Evolutionary conservation across 2,329 filamentous ascomycete species (phyloP), one percentile per base, ranked within the genome.

Genomic region (Cladosporium cucumerinum): DNA sequence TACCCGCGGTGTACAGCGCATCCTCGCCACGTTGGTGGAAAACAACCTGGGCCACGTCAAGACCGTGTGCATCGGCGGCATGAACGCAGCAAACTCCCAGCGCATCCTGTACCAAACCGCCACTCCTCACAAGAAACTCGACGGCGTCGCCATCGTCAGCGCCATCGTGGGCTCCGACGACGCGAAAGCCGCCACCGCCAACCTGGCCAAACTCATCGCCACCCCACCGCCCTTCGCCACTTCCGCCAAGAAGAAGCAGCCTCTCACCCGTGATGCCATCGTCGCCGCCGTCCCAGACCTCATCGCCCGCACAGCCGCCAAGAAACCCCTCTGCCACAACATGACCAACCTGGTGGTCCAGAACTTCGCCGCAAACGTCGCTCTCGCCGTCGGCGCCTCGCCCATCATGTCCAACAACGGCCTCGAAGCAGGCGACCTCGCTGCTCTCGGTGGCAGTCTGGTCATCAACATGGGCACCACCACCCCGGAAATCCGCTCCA

Each of bases 311-410:
- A 84, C 97, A 57, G 85, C 85, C 5, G 76, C 81, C 2, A 82
- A 79, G 51, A 88, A 85, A 64, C 93, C 93, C 0, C 83, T 98
- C 25, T 90, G 90, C 59, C 94, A 98, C 79, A 97, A 97, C 79
- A 98, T 98, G 92, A 98, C 95, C 61, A 98, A 98, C 76, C 84
- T 93, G 61, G 94, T 98, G 0, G 94, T 97, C 25, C 93, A 97
- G 73, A 97, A 97, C 79, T 91, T 98, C 72, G 91, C 93, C 18
- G 94, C 95, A 61, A 97, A 96, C 73, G 89, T 97, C 3, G 92
- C 92, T 46, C 84, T 97, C 18, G 87, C 89, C 36, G 84, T 96
- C 61, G 94, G 94, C 39, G 90, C 91, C 14, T 95, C 90, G 23
- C 94, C 94, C 46, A 97, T 97, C 77, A 98, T 98, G 94, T 89